A percentile compares a stretch with the other conserved stretches of the same genome.
Conservation (phyloP, 2,329 filamentous ascomycete species). For the Clonostachys byssicola region DNA sequence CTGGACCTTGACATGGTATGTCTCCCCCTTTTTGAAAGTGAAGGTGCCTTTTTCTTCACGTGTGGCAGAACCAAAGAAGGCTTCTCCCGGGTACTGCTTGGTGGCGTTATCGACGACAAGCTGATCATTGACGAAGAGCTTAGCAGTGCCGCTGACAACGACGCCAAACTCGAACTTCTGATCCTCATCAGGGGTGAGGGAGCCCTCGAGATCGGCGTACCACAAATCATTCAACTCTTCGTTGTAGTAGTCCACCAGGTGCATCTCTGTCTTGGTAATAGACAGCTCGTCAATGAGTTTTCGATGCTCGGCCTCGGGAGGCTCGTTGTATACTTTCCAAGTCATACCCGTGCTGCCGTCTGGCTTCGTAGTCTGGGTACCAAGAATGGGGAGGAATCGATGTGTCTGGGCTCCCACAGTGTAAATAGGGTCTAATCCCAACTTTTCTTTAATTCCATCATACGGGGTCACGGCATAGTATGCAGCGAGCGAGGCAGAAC, state of each 20-base stretch:
- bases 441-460: slow-evolving; percentile 59
- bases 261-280: slow-evolving; percentile 42
- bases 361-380: slow-evolving; percentile 42
- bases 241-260: slow-evolving; percentile 46
- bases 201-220: slow-evolving; percentile 59
- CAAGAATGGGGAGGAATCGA: slow-evolving; percentile 57
- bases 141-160: slow-evolving; percentile 62
- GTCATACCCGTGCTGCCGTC: slow-evolving; percentile 53
- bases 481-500: slow-evolving; percentile 54
- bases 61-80: slow-evolving; percentile 63
- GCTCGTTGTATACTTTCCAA: slow-evolving; percentile 60
- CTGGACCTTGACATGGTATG: slow-evolving; percentile 55
- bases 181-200: slow-evolving; percentile 55
- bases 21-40: slow-evolving; percentile 52
- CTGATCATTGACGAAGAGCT: slow-evolving; percentile 57
- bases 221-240: slow-evolving; percentile 49
- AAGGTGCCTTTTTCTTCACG: slow-evolving; percentile 58
- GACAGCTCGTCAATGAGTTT: slow-evolving; percentile 45
- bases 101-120: slow-evolving; percentile 63
- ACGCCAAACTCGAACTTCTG: slow-evolving; percentile 61
- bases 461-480: slow-evolving; percentile 71
- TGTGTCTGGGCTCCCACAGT: slow-evolving; percentile 61
- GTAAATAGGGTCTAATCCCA: slow-evolving; percentile 38
- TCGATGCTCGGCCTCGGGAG: slow-evolving; percentile 40
- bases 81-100: slow-evolving; percentile 56